Conservation (phyloP, 441 rosid genomes). For the Viola pubescens region DNA sequence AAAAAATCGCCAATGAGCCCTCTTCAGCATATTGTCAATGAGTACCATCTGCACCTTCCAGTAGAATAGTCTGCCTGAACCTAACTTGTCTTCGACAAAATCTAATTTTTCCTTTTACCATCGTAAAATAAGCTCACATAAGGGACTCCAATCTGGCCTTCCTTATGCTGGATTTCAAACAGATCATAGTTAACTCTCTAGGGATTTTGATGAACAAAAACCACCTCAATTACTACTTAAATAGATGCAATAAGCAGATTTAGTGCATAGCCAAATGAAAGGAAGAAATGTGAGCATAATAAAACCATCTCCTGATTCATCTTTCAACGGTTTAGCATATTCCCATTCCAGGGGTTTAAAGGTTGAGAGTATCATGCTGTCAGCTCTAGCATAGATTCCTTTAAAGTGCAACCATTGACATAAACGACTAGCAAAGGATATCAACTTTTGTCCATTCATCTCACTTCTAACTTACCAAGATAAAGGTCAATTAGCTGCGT, state of each 20-base stretch:
- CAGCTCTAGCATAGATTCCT: background rate
- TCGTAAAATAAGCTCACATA: background rate
- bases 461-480: background rate
- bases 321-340: background rate
- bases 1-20: background rate
- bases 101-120: background rate
- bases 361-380: background rate
- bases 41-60: background rate
- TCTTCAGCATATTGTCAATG: no score
- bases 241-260: background rate
- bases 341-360: background rate
- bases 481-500: background rate
- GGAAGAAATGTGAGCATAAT: no score
- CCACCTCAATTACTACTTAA: background rate
- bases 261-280: background rate
- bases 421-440: slow-evolving; percentile 1
- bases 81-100: background rate
- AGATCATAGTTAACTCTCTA: background rate
- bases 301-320: background rate
- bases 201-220: background rate
- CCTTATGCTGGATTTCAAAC: slow-evolving; percentile 1
- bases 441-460: background rate
- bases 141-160: background rate
- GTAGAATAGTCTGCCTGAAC: background rate
- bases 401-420: background rate